phyloP scores from a whole-genome alignment of 805 yeast species.

The Saccharomyces kudriavzevii region DNA sequence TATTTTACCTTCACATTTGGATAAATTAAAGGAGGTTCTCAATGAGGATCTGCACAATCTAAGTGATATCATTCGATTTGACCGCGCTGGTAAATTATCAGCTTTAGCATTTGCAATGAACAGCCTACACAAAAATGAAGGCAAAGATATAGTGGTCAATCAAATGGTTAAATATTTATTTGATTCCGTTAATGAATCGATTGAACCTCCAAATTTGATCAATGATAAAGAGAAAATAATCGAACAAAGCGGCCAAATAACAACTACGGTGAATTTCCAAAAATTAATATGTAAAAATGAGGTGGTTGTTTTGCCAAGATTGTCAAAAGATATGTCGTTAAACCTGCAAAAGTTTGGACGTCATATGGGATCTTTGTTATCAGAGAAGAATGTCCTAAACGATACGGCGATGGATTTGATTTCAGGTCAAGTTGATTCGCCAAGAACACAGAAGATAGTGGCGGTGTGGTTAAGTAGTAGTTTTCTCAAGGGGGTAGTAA shows the following conservation, averaged over 20 bases:
- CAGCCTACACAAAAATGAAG: slow-evolving; percentile 4
- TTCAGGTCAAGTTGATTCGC: slow-evolving; percentile 9
- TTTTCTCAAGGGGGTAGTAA: slow-evolving; percentile 22
- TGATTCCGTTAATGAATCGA: slow-evolving; percentile 7
- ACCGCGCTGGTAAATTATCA: slow-evolving; percentile 6
- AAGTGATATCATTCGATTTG: slow-evolving; percentile 9
- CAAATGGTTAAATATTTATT: slow-evolving; percentile 5
- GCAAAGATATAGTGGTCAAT: slow-evolving; percentile 1
- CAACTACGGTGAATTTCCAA: neutral
- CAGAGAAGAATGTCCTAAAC: neutral
- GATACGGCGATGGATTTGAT: slow-evolving; percentile 16
- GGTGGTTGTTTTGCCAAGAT: slow-evolving; percentile 14
- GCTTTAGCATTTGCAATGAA: slow-evolving; percentile 9
- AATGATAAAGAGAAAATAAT: slow-evolving; percentile 5
- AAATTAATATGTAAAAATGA: neutral
- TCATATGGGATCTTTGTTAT: slow-evolving; percentile 13
- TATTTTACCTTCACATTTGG: slow-evolving; percentile 4
- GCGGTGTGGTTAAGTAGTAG: slow-evolving; percentile 35
- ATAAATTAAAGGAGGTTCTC: slow-evolving; percentile 4
- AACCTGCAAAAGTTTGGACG: slow-evolving; percentile 13
- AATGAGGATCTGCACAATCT: slow-evolving; percentile 4
- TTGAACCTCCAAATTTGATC: neutral
- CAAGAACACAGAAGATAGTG: slow-evolving; percentile 8
- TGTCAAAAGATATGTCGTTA: slow-evolving; percentile 18
- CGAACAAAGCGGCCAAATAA: slow-evolving; percentile 13